phyloP scores from a whole-genome alignment of 2,329 filamentous ascomycete species.

The Penicillium capsulatum region DNA sequence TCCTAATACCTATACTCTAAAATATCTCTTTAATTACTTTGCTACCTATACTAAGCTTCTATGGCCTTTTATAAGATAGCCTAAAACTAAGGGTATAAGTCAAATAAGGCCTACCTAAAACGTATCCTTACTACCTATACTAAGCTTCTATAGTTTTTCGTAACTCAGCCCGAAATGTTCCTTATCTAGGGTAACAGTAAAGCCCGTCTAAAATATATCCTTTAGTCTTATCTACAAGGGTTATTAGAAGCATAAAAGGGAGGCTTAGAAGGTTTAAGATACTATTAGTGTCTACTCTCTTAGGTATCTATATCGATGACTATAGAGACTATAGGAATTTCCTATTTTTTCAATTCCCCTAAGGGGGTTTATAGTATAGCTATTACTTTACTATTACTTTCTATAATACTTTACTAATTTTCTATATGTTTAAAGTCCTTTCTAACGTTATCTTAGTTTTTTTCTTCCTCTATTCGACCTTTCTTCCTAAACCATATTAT shows the following conservation, averaged over 20 bases:
- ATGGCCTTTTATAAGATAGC: neutral
- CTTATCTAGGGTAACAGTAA: too few relatives aligned
- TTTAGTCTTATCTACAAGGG: too few relatives aligned
- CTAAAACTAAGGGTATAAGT: too few relatives aligned
- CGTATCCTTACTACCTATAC: neutral
- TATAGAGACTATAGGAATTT: neutral
- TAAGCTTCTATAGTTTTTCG: neutral
- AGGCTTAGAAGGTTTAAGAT: neutral
- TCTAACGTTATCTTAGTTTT: conserved; percentile 13
- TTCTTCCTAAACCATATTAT: conserved; percentile 7
- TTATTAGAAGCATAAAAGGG: too few relatives aligned
- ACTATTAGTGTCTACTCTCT: neutral
- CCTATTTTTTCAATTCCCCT: neutral
- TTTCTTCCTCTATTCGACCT: conserved; percentile 15
- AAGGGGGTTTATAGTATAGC: conserved; percentile 1
- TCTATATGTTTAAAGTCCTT: conserved; percentile 15
- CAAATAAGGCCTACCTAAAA: neutral
- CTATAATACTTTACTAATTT: neutral
- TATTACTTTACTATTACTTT: neutral
- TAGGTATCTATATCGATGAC: neutral
- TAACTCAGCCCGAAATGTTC: too few relatives aligned
- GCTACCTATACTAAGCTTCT: neutral
- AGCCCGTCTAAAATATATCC: too few relatives aligned
- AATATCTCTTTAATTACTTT: conserved; percentile 2
- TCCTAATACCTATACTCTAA: neutral